These are phyloP conservation scores for Nannochloropsis salina DNA, from an alignment of 108 stramenopile genomes.

Conservation along the genomic window DNA sequence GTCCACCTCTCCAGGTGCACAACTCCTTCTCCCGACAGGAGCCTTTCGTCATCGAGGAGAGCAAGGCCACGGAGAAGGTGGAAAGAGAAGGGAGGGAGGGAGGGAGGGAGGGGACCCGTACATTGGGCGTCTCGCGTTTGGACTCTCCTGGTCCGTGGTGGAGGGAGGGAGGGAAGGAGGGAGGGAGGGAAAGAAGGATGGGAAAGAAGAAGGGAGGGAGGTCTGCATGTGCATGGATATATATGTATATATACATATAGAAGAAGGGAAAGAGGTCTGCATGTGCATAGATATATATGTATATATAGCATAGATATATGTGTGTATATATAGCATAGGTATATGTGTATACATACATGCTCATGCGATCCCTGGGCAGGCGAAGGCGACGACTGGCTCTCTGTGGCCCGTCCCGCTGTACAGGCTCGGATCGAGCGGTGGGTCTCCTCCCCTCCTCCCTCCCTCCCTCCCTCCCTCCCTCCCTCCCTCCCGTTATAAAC, in stretches of 20 bases:
- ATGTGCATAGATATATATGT: background rate
- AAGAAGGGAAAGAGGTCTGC: background rate
- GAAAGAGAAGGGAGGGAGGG: slow-evolving; percentile 38
- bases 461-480: slow-evolving; percentile 32
- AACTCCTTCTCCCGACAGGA: slow-evolving; percentile 80
- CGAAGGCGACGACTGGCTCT: slow-evolving; percentile 29
- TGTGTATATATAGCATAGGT: background rate
- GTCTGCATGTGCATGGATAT: background rate
- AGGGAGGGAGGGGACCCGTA: slow-evolving; percentile 14
- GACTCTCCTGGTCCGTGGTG: slow-evolving; percentile 52
- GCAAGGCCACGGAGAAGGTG: slow-evolving; percentile 39
- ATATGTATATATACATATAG: background rate
- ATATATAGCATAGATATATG: background rate
- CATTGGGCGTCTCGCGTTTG: background rate
- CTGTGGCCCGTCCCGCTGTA: slow-evolving; percentile 44
- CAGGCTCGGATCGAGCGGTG: slow-evolving; percentile 48
- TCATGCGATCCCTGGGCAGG: background rate
- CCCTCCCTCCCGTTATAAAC: slow-evolving; percentile 80
- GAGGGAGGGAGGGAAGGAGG: slow-evolving; percentile 18
- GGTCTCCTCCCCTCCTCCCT: background rate
- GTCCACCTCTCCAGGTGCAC: slow-evolving; percentile 63
- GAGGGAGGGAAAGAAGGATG: background rate
- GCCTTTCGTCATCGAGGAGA: slow-evolving; percentile 70
- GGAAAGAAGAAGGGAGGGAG: background rate
- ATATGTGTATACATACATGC: background rate